Evolutionary conservation across 2,329 filamentous ascomycete species (phyloP).

Genomic region (Aspergillus fischeri): DNA sequence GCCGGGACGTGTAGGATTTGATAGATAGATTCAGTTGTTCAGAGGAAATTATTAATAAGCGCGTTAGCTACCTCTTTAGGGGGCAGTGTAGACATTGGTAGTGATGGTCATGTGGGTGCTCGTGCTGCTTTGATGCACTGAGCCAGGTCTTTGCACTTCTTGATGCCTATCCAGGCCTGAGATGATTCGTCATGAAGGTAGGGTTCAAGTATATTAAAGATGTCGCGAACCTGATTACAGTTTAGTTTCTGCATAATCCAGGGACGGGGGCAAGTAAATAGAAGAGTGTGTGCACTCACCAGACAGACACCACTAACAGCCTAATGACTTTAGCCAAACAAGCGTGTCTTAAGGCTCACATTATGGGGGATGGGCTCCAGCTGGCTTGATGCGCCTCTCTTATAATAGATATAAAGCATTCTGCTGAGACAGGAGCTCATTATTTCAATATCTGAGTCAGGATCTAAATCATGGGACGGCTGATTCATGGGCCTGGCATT

Average conservation of each 20-base stretch:
- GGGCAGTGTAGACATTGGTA: constrained; percentile 44
- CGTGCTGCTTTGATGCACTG: constrained; percentile 50
- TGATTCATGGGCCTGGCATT: no score
- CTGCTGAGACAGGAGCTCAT: no score
- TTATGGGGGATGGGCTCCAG: no score
- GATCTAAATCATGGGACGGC: no score
- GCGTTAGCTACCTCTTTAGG: constrained; percentile 41
- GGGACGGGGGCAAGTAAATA: no score
- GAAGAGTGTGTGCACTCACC: constrained; percentile 26
- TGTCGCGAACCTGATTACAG: constrained; percentile 12
- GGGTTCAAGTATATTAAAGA: constrained; percentile 45
- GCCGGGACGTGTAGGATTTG: constrained; percentile 56
- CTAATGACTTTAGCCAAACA: constrained; percentile 56
- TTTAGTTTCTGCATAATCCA: neutral
- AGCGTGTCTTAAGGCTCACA: constrained; percentile 21
- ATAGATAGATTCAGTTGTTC: constrained; percentile 52
- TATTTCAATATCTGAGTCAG: no score
- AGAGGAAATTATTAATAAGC: constrained; percentile 53
- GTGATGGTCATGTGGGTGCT: constrained; percentile 46
- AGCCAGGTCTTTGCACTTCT: constrained; percentile 52
- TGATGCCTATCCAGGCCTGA: constrained; percentile 34
- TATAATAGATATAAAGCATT: no score
- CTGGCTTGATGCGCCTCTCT: no score
- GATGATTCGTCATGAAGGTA: constrained; percentile 33
- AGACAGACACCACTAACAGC: constrained; percentile 45